Evolutionary conservation across 106 monocot genomes (phyloP), one percentile per base, ranked within the genome.

Genomic region (Ottelia alismoides): DNA sequence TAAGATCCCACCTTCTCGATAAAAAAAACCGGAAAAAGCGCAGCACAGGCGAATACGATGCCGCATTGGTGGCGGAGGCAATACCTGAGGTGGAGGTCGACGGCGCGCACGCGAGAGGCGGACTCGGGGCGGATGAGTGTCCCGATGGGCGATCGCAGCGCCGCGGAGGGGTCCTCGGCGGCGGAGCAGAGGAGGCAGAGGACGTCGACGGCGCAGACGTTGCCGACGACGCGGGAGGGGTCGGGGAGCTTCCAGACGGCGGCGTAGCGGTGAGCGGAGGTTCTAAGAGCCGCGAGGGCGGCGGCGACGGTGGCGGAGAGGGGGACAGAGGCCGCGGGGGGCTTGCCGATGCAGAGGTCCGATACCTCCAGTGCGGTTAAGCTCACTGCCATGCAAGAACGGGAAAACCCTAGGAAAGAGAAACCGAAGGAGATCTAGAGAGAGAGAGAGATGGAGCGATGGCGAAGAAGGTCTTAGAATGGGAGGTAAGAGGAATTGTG

Each of bases 331-430:
- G 59, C 65, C 61, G 80, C 32, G 63, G 74, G 48, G 31, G 84
- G 89, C 72, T 90, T 90, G 23, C 84, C 89, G 71, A 84, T 77
- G 77, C 89, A 90, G 29, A 90, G 80, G 49, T 90, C 89, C 4
- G 84, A 80, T 22, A 87, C 71, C 56, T 75, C 74, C 48, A 61
- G 60, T 22, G 58, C 52, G 35, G 69, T 35, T 16, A 87, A 44
- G 57, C 58, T 52, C 27, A 78, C 66, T 72, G 78, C 81, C 87
- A 77, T 81, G 61, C 85, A 80, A n/a, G n/a, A n/a, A n/a, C n/a
- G n/a, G n/a, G n/a, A n/a, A n/a, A n/a, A n/a, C n/a, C n/a, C n/a
- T n/a, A n/a, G n/a, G n/a, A n/a, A n/a, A n/a, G n/a, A n/a, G n/a
- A n/a, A n/a, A n/a, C n/a, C n/a, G n/a, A n/a, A n/a, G n/a, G n/a